Evolutionary conservation across 2,329 filamentous ascomycete species (phyloP), one percentile per base, ranked within the genome.

Genomic region (Exophiala viscosa): DNA sequence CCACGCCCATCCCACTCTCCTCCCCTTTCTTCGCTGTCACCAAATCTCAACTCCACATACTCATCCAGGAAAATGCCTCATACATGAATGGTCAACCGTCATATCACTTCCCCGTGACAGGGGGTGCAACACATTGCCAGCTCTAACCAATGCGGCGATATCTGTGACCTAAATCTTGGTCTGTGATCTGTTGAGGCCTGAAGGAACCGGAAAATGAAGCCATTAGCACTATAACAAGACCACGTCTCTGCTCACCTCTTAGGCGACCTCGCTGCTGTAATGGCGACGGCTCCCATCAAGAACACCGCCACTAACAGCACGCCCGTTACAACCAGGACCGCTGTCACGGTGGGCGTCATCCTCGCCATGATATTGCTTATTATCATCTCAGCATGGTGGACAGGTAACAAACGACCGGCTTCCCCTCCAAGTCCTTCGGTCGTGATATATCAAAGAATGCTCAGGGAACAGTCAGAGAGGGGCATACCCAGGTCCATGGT

Each of bases 321-420:
- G 10, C 13, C 33, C n/a, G n/a, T n/a, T 28, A 36, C 15, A 20
- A 33, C 42, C 32, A 43, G 50, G 23, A 48, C 45, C 9, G 18
- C 48, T 10, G 42, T 52, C 32, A 48, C 50, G 7, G 33, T 52
- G 11, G 14, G 38, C 13, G 50, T 45, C 13, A n/a, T 52, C 3
- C 8, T 52, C 5, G 50, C 32, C 3, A 43, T 48, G 18, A 2
- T 52, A 11, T 40, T 36, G 20, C 10, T 44, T 13, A 34, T 52
- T 18, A 11, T 52, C n/a, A 14, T 52, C 9, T 18, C 32, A 28
- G 50, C 33, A 4, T 36, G 46, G 20, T 52, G 40, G 15, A 35
- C 39, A 10, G 39, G 31, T 13, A n/a, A 38, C 2, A 39, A 39
- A 23, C 14, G 45, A 18, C 50, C 38, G 13, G 17, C 33, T 11